Evolutionary conservation across 2,329 filamentous ascomycete species (phyloP), one percentile per base, ranked within the genome.

Genomic region (Metarhizium anisopliae): DNA sequence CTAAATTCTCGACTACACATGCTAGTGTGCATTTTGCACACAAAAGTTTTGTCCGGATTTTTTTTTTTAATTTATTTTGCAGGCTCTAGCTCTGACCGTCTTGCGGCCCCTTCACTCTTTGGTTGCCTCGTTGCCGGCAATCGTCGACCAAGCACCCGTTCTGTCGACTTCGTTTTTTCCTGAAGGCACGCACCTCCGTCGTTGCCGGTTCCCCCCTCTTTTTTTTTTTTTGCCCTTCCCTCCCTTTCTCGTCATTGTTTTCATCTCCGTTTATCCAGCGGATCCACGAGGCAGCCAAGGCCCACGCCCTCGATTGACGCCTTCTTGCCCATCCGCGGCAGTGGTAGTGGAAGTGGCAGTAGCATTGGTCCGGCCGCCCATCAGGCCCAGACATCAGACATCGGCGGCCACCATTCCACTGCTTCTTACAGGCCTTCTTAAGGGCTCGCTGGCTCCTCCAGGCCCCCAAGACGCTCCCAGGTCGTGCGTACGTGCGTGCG

Each of bases 261-360:
- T 50, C 47, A 54, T 51, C 55, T 54, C 36, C 35, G 25, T 49
- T 20, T 32, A 20, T 45, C 25, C 38, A 35, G 51, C 58, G 51
- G 55, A 55, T 55, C 55, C 56, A 49, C 51, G 56, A 58, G 56
- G 56, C 25, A 58, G 51, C 50, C 56, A 53, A 52, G 53, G 51
- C 51, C 54, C 56, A 51, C 53, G 54, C 38, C 43, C 53, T 51
- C 49, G 40, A 38, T 51, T 50, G 51, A 55, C 47, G 14, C 47
- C 56, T 38, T 36, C 47, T 29, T 40, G 14, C 30, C 51, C 29
- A 47, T 16, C 54, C 36, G 47, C 49, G 29, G 38, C 49, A 51
- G 16, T 45, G 42, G 42, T 8, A 10, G 42, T 20, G 13, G 38
- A 40, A 45, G 42, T 16, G n/a, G 42, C 16, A 45, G 42, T 20